Base-by-base conservation (phyloP, 345 rosid genomes). In the Ricinus communis region DNA sequence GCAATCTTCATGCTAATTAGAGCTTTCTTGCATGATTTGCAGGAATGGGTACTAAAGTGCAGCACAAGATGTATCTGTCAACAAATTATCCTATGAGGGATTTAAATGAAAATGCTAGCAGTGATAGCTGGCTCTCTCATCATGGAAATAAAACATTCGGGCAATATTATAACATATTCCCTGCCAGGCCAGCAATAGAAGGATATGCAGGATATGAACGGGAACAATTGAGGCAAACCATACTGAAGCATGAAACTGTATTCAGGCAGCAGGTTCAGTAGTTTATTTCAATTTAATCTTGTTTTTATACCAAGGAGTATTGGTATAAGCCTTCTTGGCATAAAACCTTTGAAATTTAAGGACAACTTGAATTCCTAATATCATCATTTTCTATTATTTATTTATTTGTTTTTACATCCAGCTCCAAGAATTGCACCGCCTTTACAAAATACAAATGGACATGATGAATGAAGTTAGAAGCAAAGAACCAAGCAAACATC, bases 1-100 rank as follows among this genome's bases (percentile, higher is more conserved):
- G n/a, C n/a, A n/a, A n/a, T n/a, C n/a, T n/a, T n/a, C n/a, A 9
- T 31, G 62, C 69, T 68, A 58, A 54, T 64, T 36, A 15, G 12
- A 33, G 15, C 27, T 28, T 52, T 51, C 8, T 62, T 55, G 36
- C 33, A 21, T 46, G 50, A 46, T 65, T 72, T 77, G 74, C 78
- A 85, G 90, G 87, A 75, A 86, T 84, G 93, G 93, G 90, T 81
- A 81, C 89, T 78, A 77, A 87, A 80, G 82, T 87, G 62, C 91
- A 87, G 76, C 74, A 75, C 47, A 85, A 86, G 77, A 85, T 87
- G 84, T 74, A 82, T 79, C 68, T 78, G 60, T 74, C 83, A 38
- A 87, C 89, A 75, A 82, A 79, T 79, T 79, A 81, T 74, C 76
- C 86, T 46, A 69, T 76, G 80, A 80, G 80, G 72, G 90, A 91